These are phyloP conservation scores for Fagus crenata DNA, from an alignment of 306 rosid species.

Conservation along the genomic window DNA sequence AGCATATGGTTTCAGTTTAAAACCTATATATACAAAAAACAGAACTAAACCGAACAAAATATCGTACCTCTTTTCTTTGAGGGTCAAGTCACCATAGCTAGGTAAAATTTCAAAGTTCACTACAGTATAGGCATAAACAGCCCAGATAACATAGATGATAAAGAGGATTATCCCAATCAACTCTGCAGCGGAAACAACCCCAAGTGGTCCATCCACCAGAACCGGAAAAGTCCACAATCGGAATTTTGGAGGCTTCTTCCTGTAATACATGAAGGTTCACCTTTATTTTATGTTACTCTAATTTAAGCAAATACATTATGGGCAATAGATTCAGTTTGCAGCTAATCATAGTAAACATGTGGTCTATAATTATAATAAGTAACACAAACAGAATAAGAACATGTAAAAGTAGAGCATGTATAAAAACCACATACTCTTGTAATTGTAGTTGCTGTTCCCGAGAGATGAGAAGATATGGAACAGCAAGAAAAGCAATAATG, in stretches of 20 bases:
- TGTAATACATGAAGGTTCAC: constrained; percentile 18
- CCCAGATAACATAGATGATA: constrained; percentile 60
- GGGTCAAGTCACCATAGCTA: constrained; percentile 17
- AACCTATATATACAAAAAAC: background rate
- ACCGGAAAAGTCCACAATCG: constrained; percentile 88
- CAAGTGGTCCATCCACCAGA: constrained; percentile 80
- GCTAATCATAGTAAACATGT: background rate
- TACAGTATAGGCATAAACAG: constrained; percentile 53
- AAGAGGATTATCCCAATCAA: constrained; percentile 69
- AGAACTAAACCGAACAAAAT: background rate
- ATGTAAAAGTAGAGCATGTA: background rate
- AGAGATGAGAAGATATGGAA: constrained; percentile 51
- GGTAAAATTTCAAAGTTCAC: constrained; percentile 25
- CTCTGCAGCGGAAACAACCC: constrained; percentile 86
- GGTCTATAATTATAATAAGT: background rate
- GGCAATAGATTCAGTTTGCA: background rate
- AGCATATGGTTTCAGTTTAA: background rate
- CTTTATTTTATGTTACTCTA: background rate
- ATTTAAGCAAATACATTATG: background rate
- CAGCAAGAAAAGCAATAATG: constrained; percentile 60
- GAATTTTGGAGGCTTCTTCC: constrained; percentile 62
- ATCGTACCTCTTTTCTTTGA: constrained; percentile 47
- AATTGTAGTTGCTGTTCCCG: constrained; percentile 46
- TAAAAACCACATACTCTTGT: constrained; percentile 43
- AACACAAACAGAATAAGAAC: constrained; percentile 1